A percentile compares a stretch with the other conserved stretches of the same genome.
phyloP scores from a whole-genome alignment of 352 stramenopile genomes.

The Blastocystis sp. region DNA sequence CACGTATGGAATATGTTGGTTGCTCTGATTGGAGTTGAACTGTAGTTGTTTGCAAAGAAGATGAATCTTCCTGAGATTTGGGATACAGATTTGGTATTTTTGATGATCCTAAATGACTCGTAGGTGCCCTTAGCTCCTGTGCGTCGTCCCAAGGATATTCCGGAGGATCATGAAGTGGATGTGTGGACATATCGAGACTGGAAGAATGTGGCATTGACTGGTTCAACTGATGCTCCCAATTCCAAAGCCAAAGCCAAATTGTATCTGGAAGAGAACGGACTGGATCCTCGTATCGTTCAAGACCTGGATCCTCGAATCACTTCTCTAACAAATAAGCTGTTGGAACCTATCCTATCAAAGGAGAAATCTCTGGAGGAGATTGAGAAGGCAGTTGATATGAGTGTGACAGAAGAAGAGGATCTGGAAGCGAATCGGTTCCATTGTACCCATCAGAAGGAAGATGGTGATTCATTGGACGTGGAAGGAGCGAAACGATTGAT shows the following conservation, averaged over 20 bases:
- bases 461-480: not conserved
- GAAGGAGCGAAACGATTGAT: constrained; percentile 4
- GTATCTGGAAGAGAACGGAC: not conserved
- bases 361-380: not conserved
- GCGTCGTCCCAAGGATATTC: constrained; percentile 5
- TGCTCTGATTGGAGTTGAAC: not conserved
- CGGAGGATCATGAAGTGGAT: constrained; percentile 15
- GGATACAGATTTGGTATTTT: constrained; percentile 9
- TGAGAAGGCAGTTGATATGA: not conserved
- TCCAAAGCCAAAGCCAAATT: not conserved
- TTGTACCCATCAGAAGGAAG: not conserved
- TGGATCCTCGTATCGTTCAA: not conserved
- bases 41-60: constrained; percentile 44
- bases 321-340: not conserved
- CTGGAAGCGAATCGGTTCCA: not conserved
- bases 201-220: not conserved
- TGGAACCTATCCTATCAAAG: not conserved
- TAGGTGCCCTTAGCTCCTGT: constrained; percentile 9
- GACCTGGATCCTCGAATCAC: not conserved
- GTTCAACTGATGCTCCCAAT: not conserved
- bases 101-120: not conserved
- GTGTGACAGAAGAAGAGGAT: not conserved
- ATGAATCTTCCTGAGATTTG: constrained; percentile 53
- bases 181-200: constrained; percentile 27
- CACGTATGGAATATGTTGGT: constrained; percentile 22